Conservation (phyloP, 257 asterid genomes). For the Capsicum pubescens region DNA sequence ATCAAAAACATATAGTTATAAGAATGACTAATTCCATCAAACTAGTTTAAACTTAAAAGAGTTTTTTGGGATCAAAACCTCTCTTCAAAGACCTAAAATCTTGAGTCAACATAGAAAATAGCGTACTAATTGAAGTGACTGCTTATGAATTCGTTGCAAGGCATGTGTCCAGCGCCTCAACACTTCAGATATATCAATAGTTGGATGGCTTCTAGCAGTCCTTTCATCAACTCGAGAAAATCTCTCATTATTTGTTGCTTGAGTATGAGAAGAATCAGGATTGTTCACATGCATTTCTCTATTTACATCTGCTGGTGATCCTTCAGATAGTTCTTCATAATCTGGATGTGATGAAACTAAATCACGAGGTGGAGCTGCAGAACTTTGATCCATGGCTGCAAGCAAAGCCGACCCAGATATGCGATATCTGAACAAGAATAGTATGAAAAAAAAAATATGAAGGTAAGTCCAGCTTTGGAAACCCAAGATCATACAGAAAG, state of each 20-base stretch:
- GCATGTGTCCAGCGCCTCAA: slow-evolving; percentile 99
- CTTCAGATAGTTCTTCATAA: slow-evolving; percentile 59
- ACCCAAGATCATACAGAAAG: slow-evolving; percentile 13
- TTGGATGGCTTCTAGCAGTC: slow-evolving; percentile 78
- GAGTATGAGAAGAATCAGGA: slow-evolving; percentile 43
- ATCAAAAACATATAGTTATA: not conserved
- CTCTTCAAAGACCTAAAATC: not conserved
- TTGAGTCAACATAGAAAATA: slow-evolving; percentile 25
- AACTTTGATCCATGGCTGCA: slow-evolving; percentile 96
- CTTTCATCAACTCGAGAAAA: slow-evolving; percentile 70
- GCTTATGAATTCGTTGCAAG: slow-evolving; percentile 93
- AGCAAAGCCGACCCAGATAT: slow-evolving; percentile 94
- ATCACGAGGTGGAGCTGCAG: slow-evolving; percentile 55
- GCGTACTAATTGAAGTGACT: slow-evolving; percentile 86
- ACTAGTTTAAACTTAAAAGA: not conserved
- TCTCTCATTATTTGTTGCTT: slow-evolving; percentile 65
- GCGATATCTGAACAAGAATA: slow-evolving; percentile 73
- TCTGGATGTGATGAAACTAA: slow-evolving; percentile 53
- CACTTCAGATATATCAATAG: slow-evolving; percentile 96
- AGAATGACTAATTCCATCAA: slow-evolving; percentile 20
- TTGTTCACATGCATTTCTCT: slow-evolving; percentile 43
- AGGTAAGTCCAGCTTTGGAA: not conserved
- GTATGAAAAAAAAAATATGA: not conserved
- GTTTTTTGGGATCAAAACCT: not conserved
- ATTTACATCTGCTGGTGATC: slow-evolving; percentile 49